Evolutionary conservation across 495 filamentous ascomycete genomes (phyloP).

Genomic region (Penicillium lividum): DNA sequence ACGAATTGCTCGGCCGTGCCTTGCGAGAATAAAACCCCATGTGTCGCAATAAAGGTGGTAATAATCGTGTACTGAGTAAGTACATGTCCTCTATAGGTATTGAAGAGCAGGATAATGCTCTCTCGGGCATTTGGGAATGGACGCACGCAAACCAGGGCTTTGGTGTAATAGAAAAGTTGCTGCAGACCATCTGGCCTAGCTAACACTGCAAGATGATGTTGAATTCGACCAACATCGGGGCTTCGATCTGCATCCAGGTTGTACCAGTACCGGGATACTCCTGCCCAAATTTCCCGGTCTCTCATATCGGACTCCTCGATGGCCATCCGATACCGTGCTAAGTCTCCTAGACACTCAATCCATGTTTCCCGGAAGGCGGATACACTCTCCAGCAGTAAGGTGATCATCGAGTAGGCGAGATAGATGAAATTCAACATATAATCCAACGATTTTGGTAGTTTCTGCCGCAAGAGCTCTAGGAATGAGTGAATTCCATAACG

Average conservation of each 20-base stretch:
- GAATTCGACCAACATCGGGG: constrained; percentile 70
- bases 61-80: constrained; percentile 36
- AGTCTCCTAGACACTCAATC: constrained; percentile 86
- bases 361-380: constrained; percentile 78
- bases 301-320: constrained; percentile 71
- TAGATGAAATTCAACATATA: constrained; percentile 84
- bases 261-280: constrained; percentile 79
- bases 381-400: constrained; percentile 73
- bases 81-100: constrained; percentile 50
- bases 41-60: constrained; percentile 61
- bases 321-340: constrained; percentile 74
- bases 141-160: constrained; percentile 45
- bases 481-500: constrained; percentile 78
- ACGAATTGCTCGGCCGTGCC: constrained; percentile 50
- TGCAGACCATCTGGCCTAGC: constrained; percentile 71
- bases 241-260: constrained; percentile 70
- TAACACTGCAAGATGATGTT: constrained; percentile 83
- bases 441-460: constrained; percentile 69
- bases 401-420: constrained; percentile 79
- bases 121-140: constrained; percentile 65
- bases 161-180: constrained; percentile 74
- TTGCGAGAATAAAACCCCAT: constrained; percentile 65
- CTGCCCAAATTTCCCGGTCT: constrained; percentile 78
- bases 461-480: constrained; percentile 69
- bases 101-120: constrained; percentile 70